phyloP scores from a whole-genome alignment of 225 moss, liverwort and hornwort genomes.

The Neckera pumila region DNA sequence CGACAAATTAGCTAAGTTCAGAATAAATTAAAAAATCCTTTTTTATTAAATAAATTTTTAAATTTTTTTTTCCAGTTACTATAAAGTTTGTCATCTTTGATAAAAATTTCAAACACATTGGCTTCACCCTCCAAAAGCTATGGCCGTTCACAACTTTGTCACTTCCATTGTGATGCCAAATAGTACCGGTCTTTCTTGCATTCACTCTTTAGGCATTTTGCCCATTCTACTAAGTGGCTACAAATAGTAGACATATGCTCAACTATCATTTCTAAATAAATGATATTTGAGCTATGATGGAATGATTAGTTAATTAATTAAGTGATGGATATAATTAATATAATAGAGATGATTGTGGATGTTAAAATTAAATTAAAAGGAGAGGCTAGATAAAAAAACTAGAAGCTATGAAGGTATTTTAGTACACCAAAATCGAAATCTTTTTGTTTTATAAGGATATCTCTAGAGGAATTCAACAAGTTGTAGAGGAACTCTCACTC shows the following conservation, averaged over 20 bases:
- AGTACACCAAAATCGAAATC: background rate
- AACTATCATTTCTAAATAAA: background rate
- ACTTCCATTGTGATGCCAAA: no score
- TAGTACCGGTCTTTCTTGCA: no score
- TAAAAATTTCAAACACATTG: no score
- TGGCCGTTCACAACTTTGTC: no score
- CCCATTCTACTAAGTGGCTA: background rate
- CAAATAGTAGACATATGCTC: background rate
- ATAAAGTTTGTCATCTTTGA: no score
- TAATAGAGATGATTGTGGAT: background rate
- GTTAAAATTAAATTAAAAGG: background rate
- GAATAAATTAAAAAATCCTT: no score
- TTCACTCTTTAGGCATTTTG: no score
- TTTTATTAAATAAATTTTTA: no score
- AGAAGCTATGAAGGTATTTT: background rate
- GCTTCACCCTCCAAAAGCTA: no score
- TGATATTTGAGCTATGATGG: background rate
- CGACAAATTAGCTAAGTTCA: no score
- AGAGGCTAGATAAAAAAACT: background rate
- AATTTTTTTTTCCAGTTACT: no score
- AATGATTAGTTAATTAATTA: background rate
- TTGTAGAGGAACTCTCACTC: accelerated
- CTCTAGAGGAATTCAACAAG: background rate
- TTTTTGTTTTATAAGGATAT: no score
- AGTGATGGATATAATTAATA: accelerated